These are phyloP conservation scores for Sugiyamaella mastotermitis DNA, from an alignment of 805 yeast genomes.

Conservation along the genomic window DNA sequence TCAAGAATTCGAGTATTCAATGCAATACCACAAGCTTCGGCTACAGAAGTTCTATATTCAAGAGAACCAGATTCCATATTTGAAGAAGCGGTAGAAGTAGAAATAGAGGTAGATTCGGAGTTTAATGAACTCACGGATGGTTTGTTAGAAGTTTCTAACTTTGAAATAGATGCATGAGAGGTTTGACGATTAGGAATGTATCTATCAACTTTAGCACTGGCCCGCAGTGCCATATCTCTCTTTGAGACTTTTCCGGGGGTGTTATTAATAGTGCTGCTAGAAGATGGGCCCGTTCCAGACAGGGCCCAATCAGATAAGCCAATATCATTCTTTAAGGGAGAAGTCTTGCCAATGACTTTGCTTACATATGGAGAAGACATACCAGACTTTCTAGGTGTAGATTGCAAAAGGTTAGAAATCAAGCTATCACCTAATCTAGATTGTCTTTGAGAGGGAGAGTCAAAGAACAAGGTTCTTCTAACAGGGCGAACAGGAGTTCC, in stretches of 20 bases:
- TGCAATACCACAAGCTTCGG: constrained; percentile 89
- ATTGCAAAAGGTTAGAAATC: neutral
- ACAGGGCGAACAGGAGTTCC: constrained; percentile 20
- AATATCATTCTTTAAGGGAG: constrained; percentile 42
- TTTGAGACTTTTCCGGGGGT: constrained; percentile 22
- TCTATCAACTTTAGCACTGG: constrained; percentile 36
- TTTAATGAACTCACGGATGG: neutral
- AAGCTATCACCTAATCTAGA: constrained; percentile 20
- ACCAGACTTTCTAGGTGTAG: constrained; percentile 14
- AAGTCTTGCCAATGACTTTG: constrained; percentile 14
- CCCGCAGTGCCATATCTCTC: constrained; percentile 21
- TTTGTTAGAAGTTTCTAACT: constrained; percentile 32
- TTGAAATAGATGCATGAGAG: constrained; percentile 41
- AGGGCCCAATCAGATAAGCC: constrained; percentile 35
- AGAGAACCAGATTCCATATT: constrained; percentile 2
- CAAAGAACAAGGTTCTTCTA: constrained; percentile 15
- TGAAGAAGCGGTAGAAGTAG: constrained; percentile 39
- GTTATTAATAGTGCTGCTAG: constrained; percentile 24
- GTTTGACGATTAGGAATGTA: constrained; percentile 55
- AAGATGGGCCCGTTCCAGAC: constrained; percentile 29
- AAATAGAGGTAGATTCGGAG: constrained; percentile 30
- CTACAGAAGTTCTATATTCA: constrained; percentile 70
- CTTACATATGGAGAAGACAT: constrained; percentile 10
- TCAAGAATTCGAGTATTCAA: constrained; percentile 77
- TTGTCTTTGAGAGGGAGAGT: constrained; percentile 16